phyloP scores from a whole-genome alignment of 2,329 filamentous ascomycete genomes.

The Dryadomyces sulphureus region DNA sequence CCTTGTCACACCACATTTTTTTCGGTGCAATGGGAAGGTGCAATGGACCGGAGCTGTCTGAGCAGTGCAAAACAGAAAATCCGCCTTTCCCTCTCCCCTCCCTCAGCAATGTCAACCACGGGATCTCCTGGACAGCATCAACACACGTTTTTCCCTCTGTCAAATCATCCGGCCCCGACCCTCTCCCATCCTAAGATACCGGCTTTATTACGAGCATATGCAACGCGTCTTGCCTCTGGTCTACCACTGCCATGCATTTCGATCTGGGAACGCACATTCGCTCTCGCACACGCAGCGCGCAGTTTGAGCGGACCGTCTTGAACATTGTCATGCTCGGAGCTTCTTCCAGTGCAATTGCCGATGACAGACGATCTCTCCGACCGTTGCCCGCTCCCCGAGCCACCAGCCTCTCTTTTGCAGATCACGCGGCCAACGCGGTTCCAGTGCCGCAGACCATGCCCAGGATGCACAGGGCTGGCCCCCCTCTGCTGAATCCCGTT shows the following conservation, averaged over 20 bases:
- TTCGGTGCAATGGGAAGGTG: not conserved
- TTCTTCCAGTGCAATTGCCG: conserved; percentile 1
- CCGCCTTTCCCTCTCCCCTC: too few species aligned
- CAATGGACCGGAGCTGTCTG: not conserved
- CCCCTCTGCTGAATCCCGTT: conserved; percentile 27
- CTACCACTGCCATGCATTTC: conserved; percentile 19
- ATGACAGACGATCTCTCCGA: conserved; percentile 12
- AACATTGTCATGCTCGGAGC: conserved; percentile 6
- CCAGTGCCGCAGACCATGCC: not conserved
- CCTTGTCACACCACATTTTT: not conserved
- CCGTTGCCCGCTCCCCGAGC: conserved; percentile 17
- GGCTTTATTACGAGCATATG: too few species aligned
- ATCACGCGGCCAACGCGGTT: conserved; percentile 15
- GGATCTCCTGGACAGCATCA: too few species aligned
- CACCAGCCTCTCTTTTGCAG: conserved; percentile 18
- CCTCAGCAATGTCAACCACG: too few species aligned
- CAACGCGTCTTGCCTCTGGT: too few species aligned
- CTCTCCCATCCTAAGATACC: too few species aligned
- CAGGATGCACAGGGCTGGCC: conserved; percentile 17
- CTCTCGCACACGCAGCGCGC: conserved; percentile 31
- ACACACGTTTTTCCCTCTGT: too few species aligned
- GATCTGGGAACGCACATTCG: conserved; percentile 28
- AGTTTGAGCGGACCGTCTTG: conserved; percentile 24
- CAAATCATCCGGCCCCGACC: too few species aligned
- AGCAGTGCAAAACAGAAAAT: too few species aligned